A percentile compares a stretch with the other conserved stretches of the same genome.
Evolutionary conservation across 345 rosid species (phyloP).

Genomic region (Luvunga scandens): DNA sequence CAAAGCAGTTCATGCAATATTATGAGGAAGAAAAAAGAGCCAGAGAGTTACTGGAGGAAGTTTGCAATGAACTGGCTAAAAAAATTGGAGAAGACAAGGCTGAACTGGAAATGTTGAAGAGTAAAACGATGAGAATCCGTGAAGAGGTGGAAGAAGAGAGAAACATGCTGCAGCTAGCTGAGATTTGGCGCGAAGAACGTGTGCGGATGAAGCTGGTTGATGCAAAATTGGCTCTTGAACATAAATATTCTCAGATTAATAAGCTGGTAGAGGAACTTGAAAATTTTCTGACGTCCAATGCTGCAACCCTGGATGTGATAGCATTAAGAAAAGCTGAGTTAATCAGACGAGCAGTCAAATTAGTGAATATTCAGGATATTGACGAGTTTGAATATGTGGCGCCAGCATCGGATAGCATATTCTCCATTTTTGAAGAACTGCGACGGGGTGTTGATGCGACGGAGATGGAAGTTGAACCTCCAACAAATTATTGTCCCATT

Average conservation of each 20-base stretch:
- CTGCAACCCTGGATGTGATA: slow-evolving; percentile 13
- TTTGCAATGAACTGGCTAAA: slow-evolving; percentile 22
- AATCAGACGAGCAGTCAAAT: slow-evolving; percentile 27
- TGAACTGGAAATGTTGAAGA: slow-evolving; percentile 32
- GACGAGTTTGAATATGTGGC: slow-evolving; percentile 36
- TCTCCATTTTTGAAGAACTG: slow-evolving; percentile 32
- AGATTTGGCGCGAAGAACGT: slow-evolving; percentile 49
- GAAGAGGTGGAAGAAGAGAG: slow-evolving; percentile 43
- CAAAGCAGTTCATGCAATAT: slow-evolving; percentile 17
- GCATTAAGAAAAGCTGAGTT: slow-evolving; percentile 37
- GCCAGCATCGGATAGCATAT: slow-evolving; percentile 28
- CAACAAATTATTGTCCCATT: background rate
- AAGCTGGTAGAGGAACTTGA: slow-evolving; percentile 39
- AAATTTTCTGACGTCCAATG: slow-evolving; percentile 27
- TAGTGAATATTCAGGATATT: slow-evolving; percentile 30
- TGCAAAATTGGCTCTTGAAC: slow-evolving; percentile 40
- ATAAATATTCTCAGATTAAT: slow-evolving; percentile 40
- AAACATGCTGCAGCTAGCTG: slow-evolving; percentile 44
- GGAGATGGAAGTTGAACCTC: slow-evolving; percentile 16
- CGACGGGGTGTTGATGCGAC: slow-evolving; percentile 16
- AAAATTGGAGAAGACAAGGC: slow-evolving; percentile 33
- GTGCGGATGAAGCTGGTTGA: slow-evolving; percentile 41
- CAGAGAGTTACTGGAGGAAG: slow-evolving; percentile 32
- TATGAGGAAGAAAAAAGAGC: slow-evolving; percentile 37
- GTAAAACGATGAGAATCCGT: slow-evolving; percentile 14